Percentiles rank a stretch among this genome's conserved stretches.
These are phyloP conservation scores for Xylaria venustula DNA, from an alignment of 495 filamentous ascomycete species.

Conservation along the genomic window DNA sequence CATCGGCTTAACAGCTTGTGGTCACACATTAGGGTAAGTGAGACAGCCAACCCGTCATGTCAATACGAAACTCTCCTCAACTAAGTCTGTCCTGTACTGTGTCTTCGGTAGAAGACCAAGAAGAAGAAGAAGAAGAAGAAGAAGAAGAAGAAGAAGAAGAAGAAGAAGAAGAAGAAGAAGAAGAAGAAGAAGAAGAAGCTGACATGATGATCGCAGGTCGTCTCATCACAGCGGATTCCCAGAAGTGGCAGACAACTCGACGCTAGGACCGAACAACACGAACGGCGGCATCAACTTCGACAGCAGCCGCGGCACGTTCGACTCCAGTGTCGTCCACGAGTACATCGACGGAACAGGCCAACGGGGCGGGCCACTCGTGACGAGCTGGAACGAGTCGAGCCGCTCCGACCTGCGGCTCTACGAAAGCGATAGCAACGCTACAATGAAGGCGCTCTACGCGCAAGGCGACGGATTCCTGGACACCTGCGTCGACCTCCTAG, in stretches of 20 bases:
- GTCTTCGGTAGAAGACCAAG: no score
- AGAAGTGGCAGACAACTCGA: slow-evolving; percentile 19
- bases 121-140: no score
- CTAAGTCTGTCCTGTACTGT: no score
- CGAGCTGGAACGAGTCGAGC: slow-evolving; percentile 33
- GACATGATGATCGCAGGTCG: slow-evolving; percentile 14
- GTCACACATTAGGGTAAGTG: slow-evolving; percentile 48
- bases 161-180: neutral
- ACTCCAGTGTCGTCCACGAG: slow-evolving; percentile 41
- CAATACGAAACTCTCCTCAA: no score
- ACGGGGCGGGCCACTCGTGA: slow-evolving; percentile 40
- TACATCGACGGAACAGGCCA: slow-evolving; percentile 41
- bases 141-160: no score
- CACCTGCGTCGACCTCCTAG: slow-evolving; percentile 40
- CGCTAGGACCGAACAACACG: slow-evolving; percentile 26
- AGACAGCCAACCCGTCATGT: neutral
- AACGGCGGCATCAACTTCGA: slow-evolving; percentile 41
- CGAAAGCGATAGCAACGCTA: slow-evolving; percentile 46
- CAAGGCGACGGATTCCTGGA: slow-evolving; percentile 35
- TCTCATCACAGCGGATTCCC: slow-evolving; percentile 34
- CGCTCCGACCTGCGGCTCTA: slow-evolving; percentile 47
- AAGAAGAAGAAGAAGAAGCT: neutral
- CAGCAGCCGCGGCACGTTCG: slow-evolving; percentile 36
- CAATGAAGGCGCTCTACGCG: slow-evolving; percentile 38
- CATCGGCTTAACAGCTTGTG: slow-evolving; percentile 51